Evolutionary conservation across 805 yeast species (phyloP).

Genomic region (Metschnikowia dekortorum): DNA sequence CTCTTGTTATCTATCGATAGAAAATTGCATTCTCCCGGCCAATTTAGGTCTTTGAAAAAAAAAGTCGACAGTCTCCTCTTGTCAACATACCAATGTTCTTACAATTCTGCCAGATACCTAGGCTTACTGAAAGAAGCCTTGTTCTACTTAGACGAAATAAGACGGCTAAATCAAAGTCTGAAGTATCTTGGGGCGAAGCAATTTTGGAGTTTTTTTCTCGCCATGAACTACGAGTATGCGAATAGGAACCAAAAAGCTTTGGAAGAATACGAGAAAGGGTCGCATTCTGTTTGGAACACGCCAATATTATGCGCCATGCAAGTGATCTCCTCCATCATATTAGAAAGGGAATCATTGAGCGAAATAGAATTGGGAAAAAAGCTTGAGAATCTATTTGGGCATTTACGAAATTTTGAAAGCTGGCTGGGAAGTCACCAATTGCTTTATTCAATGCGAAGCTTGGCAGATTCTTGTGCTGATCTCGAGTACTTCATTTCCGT

Average conservation of each 20-base stretch:
- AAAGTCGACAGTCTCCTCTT: conserved; percentile 32
- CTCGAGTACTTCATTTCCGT: conserved; percentile 2
- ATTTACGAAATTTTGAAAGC: neutral
- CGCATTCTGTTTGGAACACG: conserved; percentile 1
- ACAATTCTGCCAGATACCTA: conserved; percentile 38
- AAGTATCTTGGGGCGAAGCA: conserved; percentile 12
- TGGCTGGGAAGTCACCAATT: neutral
- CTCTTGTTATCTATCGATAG: conserved; percentile 51
- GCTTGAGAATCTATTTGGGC: neutral
- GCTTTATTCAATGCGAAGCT: conserved; percentile 1
- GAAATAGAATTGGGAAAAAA: neutral
- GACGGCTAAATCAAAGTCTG: conserved; percentile 32
- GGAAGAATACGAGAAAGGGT: neutral
- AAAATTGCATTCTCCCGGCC: conserved; percentile 24
- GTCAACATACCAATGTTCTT: conserved; percentile 35
- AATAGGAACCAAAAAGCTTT: conserved; percentile 8
- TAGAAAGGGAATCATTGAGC: neutral
- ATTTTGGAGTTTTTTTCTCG: conserved; percentile 14
- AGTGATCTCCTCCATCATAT: neutral
- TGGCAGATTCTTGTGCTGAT: conserved; percentile 1
- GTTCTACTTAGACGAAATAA: conserved; percentile 50
- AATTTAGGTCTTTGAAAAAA: conserved; percentile 30
- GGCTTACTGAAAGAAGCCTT: conserved; percentile 60
- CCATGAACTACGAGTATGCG: conserved; percentile 12
- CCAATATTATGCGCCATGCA: neutral